Conservation (phyloP, 2,329 filamentous ascomycete species). For the Alternaria atra region DNA sequence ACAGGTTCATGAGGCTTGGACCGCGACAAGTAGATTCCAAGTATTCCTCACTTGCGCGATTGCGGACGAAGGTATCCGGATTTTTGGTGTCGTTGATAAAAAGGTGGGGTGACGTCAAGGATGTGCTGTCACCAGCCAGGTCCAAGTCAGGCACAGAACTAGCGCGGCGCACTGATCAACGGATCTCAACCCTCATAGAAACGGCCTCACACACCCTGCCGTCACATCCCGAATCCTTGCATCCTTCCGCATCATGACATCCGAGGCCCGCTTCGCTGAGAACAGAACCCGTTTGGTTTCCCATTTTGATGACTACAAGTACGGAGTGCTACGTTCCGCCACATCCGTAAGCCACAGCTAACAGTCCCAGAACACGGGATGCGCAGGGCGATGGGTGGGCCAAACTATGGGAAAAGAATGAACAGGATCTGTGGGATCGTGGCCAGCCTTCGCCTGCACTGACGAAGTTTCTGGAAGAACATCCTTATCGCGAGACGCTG, state of each 20-base stretch:
- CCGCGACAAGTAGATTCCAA: background rate
- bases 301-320: slow-evolving; percentile 24
- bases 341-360: slow-evolving; percentile 2
- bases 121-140: slow-evolving; percentile 5
- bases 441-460: slow-evolving; percentile 64
- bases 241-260: slow-evolving; percentile 14
- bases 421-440: slow-evolving; percentile 64
- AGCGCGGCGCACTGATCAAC: slow-evolving; percentile 7
- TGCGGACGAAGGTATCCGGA: background rate
- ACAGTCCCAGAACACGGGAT: slow-evolving; percentile 16
- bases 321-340: slow-evolving; percentile 1
- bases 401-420: slow-evolving; percentile 61
- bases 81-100: slow-evolving; percentile 3
- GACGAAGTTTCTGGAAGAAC: slow-evolving; percentile 19
- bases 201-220: slow-evolving; percentile 6
- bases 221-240: slow-evolving; percentile 8
- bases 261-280: slow-evolving; percentile 15
- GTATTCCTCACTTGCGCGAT: background rate
- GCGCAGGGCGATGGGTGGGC: slow-evolving; percentile 55
- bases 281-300: slow-evolving; percentile 22
- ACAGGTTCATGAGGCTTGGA: background rate
- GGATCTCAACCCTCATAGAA: background rate
- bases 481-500: slow-evolving; percentile 39
- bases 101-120: slow-evolving; percentile 14
- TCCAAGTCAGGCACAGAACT: slow-evolving; percentile 2